Evolutionary conservation across 192 early-diverging fungal genomes (phyloP).

Genomic region (Umbelopsis vinacea): DNA sequence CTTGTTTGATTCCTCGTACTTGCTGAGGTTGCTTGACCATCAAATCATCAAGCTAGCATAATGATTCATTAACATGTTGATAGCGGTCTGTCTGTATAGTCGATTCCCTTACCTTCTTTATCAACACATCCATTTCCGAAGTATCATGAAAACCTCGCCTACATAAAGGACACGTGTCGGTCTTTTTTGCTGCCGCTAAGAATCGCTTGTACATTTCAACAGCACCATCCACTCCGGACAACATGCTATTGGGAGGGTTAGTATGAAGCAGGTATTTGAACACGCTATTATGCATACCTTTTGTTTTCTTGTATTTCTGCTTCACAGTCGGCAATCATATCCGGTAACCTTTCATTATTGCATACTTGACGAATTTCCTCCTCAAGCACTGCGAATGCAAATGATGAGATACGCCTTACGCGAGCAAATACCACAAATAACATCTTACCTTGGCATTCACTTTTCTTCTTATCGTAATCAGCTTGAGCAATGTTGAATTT

Average conservation of each 20-base stretch:
- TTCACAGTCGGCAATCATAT: conserved; percentile 15
- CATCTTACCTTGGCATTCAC: not conserved
- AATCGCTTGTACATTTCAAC: conserved; percentile 18
- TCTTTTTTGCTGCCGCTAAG: conserved; percentile 6
- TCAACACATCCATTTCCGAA: conserved; percentile 48
- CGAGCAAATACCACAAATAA: not conserved
- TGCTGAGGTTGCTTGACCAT: conserved; percentile 40
- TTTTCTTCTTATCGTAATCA: not conserved
- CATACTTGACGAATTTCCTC: not conserved
- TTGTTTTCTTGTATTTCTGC: conserved; percentile 2
- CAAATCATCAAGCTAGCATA: conserved; percentile 10
- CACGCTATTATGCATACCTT: not conserved
- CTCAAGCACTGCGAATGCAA: not conserved
- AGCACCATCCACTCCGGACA: conserved; percentile 9
- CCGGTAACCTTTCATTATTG: conserved; percentile 22
- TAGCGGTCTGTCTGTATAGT: not conserved
- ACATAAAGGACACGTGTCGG: conserved; percentile 84
- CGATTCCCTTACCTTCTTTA: conserved; percentile 34
- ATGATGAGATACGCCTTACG: not conserved
- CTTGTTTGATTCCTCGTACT: conserved; percentile 38
- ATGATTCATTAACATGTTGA: too few species aligned
- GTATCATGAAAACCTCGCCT: conserved; percentile 67
- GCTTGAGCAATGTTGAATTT: conserved; percentile 19
- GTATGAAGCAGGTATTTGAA: not conserved
- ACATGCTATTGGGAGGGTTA: not conserved